A percentile compares a stretch with the other conserved stretches of the same genome.
Conservation (phyloP, 805 yeast genomes). For the Candida koratica region DNA sequence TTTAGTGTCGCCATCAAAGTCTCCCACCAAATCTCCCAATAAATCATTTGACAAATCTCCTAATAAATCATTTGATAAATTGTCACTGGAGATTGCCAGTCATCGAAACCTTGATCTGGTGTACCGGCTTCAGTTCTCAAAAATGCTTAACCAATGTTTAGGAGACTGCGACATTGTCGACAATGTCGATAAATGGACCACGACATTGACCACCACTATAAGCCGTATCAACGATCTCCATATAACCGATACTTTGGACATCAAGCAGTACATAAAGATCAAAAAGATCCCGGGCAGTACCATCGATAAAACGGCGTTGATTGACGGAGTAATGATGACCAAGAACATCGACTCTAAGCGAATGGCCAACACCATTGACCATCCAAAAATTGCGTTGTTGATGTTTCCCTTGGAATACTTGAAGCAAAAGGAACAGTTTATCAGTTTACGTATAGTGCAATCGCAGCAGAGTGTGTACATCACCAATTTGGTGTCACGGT, state of each 20-base stretch:
- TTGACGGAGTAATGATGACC: conserved; percentile 83
- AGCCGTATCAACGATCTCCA: conserved; percentile 56
- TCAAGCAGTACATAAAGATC: conserved; percentile 82
- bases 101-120: conserved; percentile 6
- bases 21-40: neutral
- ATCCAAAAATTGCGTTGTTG: conserved; percentile 76
- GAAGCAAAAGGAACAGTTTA: conserved; percentile 70
- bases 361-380: conserved; percentile 62
- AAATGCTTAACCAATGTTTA: conserved; percentile 55
- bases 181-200: conserved; percentile 55
- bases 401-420: conserved; percentile 88
- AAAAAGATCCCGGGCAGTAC: conserved; percentile 79
- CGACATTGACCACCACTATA: conserved; percentile 47
- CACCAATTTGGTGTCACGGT: conserved; percentile 73
- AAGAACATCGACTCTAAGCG: conserved; percentile 73
- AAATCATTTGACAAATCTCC: conserved; percentile 2
- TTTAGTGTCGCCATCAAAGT: conserved; percentile 1
- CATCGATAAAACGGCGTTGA: conserved; percentile 52
- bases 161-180: conserved; percentile 53
- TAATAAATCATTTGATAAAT: neutral
- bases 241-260: conserved; percentile 73
- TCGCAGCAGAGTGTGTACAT: conserved; percentile 87
- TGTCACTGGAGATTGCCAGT: neutral
- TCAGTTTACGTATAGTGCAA: conserved; percentile 76
- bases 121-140: conserved; percentile 44